Conservation (phyloP, 768 basidiomycete genomes). For the Hygrophorus russula region DNA sequence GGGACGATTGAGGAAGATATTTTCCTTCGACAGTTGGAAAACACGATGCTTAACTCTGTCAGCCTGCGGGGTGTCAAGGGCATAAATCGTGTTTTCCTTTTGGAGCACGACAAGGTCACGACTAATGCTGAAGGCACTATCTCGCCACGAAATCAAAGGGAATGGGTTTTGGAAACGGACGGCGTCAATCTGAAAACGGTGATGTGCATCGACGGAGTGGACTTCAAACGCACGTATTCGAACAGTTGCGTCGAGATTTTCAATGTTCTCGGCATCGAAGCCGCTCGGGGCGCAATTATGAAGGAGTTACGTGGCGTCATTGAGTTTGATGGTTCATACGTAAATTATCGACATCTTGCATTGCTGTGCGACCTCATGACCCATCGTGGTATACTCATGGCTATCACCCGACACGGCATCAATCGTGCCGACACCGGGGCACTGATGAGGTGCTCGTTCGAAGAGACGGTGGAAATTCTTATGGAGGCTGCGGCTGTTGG, state of each 20-base stretch:
- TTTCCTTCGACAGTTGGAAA: slow-evolving; percentile 92
- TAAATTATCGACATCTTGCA: slow-evolving; percentile 95
- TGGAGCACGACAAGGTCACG: slow-evolving; percentile 71
- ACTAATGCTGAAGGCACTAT: slow-evolving; percentile 57
- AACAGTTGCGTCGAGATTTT: slow-evolving; percentile 96
- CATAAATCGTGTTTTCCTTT: slow-evolving; percentile 89
- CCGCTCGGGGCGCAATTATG: slow-evolving; percentile 88
- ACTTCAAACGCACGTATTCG: slow-evolving; percentile 86
- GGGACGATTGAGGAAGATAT: slow-evolving; percentile 83
- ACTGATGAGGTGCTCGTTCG: slow-evolving; percentile 97
- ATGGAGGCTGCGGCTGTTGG: slow-evolving; percentile 99
- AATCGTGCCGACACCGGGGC: slow-evolving; percentile 99
- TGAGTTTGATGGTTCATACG: slow-evolving; percentile 98
- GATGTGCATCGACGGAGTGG: slow-evolving; percentile 91
- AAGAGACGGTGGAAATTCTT: slow-evolving; percentile 97
- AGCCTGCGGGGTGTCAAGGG: slow-evolving; percentile 86
- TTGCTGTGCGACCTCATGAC: slow-evolving; percentile 99
- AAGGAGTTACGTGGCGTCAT: slow-evolving; percentile 92
- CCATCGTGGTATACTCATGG: slow-evolving; percentile 88
- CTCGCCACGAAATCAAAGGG: slow-evolving; percentile 51
- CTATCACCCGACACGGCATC: slow-evolving; percentile 98
- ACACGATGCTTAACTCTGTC: slow-evolving; percentile 93
- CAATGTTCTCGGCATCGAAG: slow-evolving; percentile 93
- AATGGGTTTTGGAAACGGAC: slow-evolving; percentile 97
- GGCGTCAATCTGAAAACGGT: slow-evolving; percentile 93